Base-by-base conservation (phyloP, 805 yeast species). In the Brettanomyces anomalus region DNA sequence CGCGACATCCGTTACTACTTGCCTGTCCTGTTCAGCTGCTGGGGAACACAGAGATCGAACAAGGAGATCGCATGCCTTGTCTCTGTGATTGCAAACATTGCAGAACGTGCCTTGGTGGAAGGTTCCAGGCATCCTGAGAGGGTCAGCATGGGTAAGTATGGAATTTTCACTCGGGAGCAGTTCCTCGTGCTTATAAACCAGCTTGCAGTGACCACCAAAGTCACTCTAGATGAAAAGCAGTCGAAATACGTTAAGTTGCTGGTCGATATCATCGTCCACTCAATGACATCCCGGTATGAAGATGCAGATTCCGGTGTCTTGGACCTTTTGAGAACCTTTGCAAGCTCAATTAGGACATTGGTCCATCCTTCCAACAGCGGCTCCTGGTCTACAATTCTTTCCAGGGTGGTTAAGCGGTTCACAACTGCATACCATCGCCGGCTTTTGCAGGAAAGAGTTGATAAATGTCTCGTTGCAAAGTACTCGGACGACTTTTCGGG, bases 301-400 rank as follows among this genome's bases (percentile, higher is more conserved):
- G 50, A 64, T 11, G 71, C 60, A 2, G 45, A 56, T 2, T 67
- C 57, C 16, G 78, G 79, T 5, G 68, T 79, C 18, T 57, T 81
- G 50, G 74, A 68, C 15, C 66, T 71, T 39, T 53, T 89, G 4
- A 65, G 67, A 18, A 70, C 77, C 0, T 64, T 85, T 21, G 51
- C 83, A n/a, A 77, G 78, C 42, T 77, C 95, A 0, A 66, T 88
- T 5, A 81, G 76, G 47, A 85, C 96, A 16, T 85, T 81, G 61
- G 80, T 79, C 3, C 97, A 93, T 59, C 98, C 98, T 5, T 88
- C 97, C 0, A 89, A 89, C 58, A 61, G 70, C n/a, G 97, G 96
- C 0, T 71, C 72, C n/a, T 89, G 97, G 97, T 74, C 95, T 0
- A 61, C 72, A 21, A 66, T 80, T 4, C 74, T 90, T 26, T 71